Conservation (phyloP, 495 filamentous ascomycete species). For the Penicillium chermesinum region DNA sequence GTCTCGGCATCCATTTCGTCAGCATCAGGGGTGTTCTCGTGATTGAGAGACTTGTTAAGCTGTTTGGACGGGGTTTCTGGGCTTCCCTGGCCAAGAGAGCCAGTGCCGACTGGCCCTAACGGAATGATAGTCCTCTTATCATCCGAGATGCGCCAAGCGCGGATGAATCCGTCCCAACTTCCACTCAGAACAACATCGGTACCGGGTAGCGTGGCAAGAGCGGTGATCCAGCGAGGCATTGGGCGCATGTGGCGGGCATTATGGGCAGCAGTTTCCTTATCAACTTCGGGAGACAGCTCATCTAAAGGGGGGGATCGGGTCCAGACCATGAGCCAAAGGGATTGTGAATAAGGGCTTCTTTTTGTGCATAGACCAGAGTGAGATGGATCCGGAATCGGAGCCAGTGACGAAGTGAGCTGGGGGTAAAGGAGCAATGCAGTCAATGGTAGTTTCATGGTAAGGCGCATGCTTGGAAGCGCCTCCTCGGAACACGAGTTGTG, state of each 20-base stretch:
- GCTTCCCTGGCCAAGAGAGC: constrained; percentile 6
- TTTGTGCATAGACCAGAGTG: constrained; percentile 85
- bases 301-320: constrained; percentile 57
- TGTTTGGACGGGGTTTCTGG: constrained; percentile 37
- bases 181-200: constrained; percentile 84
- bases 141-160: constrained; percentile 76
- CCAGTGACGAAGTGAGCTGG: constrained; percentile 89
- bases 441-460: constrained; percentile 79
- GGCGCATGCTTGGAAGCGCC: constrained; percentile 52
- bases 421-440: constrained; percentile 83
- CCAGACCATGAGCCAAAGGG: constrained; percentile 76
- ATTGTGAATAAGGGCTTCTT: constrained; percentile 90
- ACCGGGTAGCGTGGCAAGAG: constrained; percentile 76
- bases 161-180: constrained; percentile 86
- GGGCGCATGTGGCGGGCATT: constrained; percentile 38
- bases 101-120: constrained; percentile 59
- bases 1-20: constrained; percentile 24
- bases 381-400: constrained; percentile 79
- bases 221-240: constrained; percentile 81
- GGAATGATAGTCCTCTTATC: constrained; percentile 76
- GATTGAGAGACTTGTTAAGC: constrained; percentile 31
- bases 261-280: constrained; percentile 57
- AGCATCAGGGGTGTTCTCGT: constrained; percentile 17
- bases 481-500: constrained; percentile 89
- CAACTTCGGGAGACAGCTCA: constrained; percentile 64